These are phyloP conservation scores for Kluyveromyces wickerhamii DNA, from an alignment of 805 yeast genomes.

Conservation along the genomic window DNA sequence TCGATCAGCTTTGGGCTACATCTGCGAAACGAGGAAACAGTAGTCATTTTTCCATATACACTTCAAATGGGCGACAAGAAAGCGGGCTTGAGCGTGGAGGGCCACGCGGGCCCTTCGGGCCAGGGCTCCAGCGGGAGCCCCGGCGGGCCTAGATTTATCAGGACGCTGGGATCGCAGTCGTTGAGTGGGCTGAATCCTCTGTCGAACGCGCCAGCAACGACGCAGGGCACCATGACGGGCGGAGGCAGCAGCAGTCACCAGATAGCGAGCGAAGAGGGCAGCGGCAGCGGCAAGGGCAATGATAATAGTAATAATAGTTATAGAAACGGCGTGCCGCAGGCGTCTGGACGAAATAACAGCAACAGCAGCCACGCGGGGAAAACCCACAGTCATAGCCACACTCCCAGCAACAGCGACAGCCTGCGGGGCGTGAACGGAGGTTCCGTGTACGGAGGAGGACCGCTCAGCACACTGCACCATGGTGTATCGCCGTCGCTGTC, in stretches of 20 bases:
- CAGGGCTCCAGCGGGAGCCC: no score
- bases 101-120: no score
- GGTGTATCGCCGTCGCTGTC: slow-evolving; percentile 1
- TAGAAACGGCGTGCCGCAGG: no score
- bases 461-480: no score
- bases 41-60: no score
- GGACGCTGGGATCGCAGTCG: slow-evolving; percentile 18
- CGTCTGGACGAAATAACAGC: no score
- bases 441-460: no score
- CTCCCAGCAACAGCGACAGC: neutral
- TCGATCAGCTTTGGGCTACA: no score
- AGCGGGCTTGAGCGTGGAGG: no score
- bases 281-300: neutral
- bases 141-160: slow-evolving; percentile 11
- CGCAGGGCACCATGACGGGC: no score
- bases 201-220: slow-evolving; percentile 10
- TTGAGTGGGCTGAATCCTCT: slow-evolving; percentile 12
- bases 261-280: neutral
- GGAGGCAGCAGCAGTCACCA: neutral
- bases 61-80: no score
- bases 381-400: neutral
- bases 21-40: no score
- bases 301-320: neutral
- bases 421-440: neutral
- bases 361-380: neutral